These are phyloP conservation scores for Blastobotrys chiropterorum DNA, from an alignment of 805 yeast genomes.

Conservation along the genomic window DNA sequence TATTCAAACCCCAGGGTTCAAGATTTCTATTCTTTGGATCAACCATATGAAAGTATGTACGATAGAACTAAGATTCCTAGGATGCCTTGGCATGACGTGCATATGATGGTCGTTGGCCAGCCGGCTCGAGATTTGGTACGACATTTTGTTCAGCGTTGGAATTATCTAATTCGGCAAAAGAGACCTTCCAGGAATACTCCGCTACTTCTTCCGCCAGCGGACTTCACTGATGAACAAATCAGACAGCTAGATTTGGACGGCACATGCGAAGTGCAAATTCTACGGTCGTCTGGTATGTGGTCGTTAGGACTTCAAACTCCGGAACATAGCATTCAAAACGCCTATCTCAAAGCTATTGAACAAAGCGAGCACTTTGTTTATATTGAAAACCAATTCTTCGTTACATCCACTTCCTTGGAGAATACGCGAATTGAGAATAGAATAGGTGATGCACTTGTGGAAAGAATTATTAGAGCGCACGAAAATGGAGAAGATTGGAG, in stretches of 20 bases:
- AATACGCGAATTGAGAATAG: conserved; percentile 78
- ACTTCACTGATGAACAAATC: conserved; percentile 68
- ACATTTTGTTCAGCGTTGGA: conserved; percentile 98
- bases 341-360: conserved; percentile 84
- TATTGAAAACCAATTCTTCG: conserved; percentile 92
- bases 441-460: conserved; percentile 97
- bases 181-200: conserved; percentile 94
- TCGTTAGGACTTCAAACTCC: conserved; percentile 79
- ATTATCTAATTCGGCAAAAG: conserved; percentile 84
- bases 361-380: conserved; percentile 89
- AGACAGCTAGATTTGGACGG: conserved; percentile 56
- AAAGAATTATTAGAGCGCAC: conserved; percentile 85
- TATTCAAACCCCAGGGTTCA: conserved; percentile 92
- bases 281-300: conserved; percentile 91
- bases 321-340: conserved; percentile 88
- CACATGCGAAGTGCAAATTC: conserved; percentile 83
- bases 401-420: conserved; percentile 74
- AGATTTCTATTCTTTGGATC: conserved; percentile 74
- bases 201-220: conserved; percentile 85
- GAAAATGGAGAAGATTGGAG: conserved; percentile 74
- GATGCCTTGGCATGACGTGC: conserved; percentile 99
- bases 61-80: conserved; percentile 76
- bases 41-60: conserved; percentile 88
- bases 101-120: conserved; percentile 91
- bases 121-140: conserved; percentile 88